Evolutionary conservation across 129 eudicot species (phyloP).

Genomic region (Tanacetum coccineum): DNA sequence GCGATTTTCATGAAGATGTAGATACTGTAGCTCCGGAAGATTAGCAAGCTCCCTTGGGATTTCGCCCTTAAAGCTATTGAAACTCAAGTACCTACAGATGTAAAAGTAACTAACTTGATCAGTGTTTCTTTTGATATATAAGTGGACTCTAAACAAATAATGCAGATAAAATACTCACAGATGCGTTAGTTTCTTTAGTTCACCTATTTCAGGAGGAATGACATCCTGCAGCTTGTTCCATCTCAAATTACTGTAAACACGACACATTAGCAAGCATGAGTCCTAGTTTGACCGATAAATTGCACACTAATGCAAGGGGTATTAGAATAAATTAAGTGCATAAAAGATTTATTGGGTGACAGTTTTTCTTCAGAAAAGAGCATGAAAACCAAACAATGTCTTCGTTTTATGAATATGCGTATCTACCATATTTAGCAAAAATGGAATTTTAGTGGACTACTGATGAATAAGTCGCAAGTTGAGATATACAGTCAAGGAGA

Average conservation of each 20-base stretch:
- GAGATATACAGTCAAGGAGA: too few species aligned
- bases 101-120: conserved; percentile 6
- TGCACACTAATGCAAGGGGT: too few species aligned
- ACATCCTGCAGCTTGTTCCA: conserved; percentile 98
- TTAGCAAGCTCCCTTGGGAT: conserved; percentile 88
- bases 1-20: conserved; percentile 92
- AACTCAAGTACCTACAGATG: conserved; percentile 79
- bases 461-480: too few species aligned
- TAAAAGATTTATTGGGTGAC: too few species aligned
- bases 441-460: too few species aligned
- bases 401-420: too few species aligned
- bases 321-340: too few species aligned
- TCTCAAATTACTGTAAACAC: conserved; percentile 64
- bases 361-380: too few species aligned
- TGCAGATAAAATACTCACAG: conserved; percentile 52
- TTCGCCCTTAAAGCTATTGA: conserved; percentile 91
- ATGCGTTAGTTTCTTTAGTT: conserved; percentile 84
- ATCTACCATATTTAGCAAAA: too few species aligned
- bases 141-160: not conserved
- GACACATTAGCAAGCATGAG: conserved; percentile 19
- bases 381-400: too few species aligned
- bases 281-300: conserved; percentile 4
- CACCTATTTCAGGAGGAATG: conserved; percentile 98
- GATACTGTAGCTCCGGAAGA: conserved; percentile 88
- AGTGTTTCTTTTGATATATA: conserved; percentile 12